These are phyloP conservation scores for Keithomyces neogunnii DNA, from an alignment of 2,329 filamentous ascomycete genomes.

Conservation along the genomic window DNA sequence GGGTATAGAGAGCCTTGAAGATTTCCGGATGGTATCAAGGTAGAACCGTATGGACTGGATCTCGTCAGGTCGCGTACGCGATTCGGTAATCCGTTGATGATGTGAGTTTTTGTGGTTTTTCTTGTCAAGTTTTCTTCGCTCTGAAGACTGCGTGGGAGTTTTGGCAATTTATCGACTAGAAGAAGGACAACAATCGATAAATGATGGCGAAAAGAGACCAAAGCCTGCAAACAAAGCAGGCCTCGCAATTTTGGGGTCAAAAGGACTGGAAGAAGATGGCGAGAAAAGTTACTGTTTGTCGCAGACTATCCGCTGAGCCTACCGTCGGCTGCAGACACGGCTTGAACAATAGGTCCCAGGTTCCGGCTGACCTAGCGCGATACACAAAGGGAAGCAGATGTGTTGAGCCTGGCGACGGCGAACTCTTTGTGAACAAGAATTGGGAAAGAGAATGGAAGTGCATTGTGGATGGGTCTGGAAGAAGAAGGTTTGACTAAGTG, in stretches of 20 bases:
- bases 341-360: no score
- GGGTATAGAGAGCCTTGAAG: neutral
- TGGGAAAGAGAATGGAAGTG: neutral
- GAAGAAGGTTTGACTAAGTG: slow-evolving; percentile 9
- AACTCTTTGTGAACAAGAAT: neutral
- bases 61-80: neutral
- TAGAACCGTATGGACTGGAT: neutral
- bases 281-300: no score
- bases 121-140: neutral
- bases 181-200: no score
- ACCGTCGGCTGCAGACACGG: no score
- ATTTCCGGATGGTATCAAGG: neutral
- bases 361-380: no score
- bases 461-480: neutral
- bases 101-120: neutral
- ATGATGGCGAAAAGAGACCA: no score
- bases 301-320: no score
- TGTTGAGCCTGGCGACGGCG: neutral
- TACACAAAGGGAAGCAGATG: neutral
- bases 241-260: no score
- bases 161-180: no score
- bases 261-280: no score
- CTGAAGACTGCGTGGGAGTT: no score
- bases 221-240: no score
- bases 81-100: neutral